Conservation (phyloP, 2,329 filamentous ascomycete genomes). For the Plectosphaerella cucumerina region DNA sequence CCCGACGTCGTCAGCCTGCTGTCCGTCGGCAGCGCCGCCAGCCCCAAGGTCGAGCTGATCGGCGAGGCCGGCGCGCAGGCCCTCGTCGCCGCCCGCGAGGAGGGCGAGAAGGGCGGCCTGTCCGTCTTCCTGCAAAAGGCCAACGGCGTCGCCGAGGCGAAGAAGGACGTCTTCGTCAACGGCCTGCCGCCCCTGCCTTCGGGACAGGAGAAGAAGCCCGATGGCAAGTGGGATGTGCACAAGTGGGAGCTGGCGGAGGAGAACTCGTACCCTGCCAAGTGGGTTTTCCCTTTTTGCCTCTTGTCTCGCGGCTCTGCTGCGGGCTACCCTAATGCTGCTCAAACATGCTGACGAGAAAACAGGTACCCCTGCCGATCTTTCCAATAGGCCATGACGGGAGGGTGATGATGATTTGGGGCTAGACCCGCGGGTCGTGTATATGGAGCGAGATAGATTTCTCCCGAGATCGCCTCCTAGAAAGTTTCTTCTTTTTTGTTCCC, state of each 20-base stretch:
- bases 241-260: constrained; percentile 62
- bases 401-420: constrained; percentile 16
- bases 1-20: constrained; percentile 81
- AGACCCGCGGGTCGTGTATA: constrained; percentile 18
- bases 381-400: constrained; percentile 33
- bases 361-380: constrained; percentile 65
- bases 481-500: neutral
- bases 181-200: constrained; percentile 85
- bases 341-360: constrained; percentile 23
- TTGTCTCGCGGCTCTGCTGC: neutral
- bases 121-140: constrained; percentile 64
- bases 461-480: constrained; percentile 2
- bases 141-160: constrained; percentile 46
- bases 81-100: constrained; percentile 70
- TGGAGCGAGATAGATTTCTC: constrained; percentile 21
- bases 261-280: constrained; percentile 68
- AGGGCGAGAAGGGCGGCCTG: constrained; percentile 68
- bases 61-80: constrained; percentile 56
- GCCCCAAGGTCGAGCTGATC: constrained; percentile 79
- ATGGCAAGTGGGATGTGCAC: constrained; percentile 60
- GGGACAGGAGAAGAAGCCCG: constrained; percentile 52
- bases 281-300: constrained; percentile 25
- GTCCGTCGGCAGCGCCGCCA: constrained; percentile 74
- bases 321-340: constrained; percentile 1
- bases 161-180: constrained; percentile 61